Conservation (phyloP, 1,284 basidiomycete species). For the Cutaneotrichosporon sp. region DNA sequence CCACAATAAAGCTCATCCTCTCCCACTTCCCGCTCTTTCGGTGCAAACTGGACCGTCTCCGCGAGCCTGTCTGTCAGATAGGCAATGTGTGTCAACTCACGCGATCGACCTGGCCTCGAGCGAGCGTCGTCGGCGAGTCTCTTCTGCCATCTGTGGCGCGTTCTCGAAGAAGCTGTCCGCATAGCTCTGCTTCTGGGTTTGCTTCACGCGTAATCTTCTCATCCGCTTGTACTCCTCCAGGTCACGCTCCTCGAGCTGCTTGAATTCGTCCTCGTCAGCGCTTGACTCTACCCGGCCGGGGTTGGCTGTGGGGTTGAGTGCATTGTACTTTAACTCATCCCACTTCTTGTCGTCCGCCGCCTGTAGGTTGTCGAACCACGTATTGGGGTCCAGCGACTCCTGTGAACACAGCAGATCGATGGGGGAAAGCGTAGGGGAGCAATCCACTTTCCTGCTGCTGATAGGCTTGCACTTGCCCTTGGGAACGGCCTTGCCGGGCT, state of each 20-base stretch:
- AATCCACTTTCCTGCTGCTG: background rate
- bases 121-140: background rate
- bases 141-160: background rate
- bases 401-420: background rate
- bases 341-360: background rate
- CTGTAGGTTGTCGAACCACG: background rate
- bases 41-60: background rate
- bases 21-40: background rate
- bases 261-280: slow-evolving; percentile 1
- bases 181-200: background rate
- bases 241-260: background rate
- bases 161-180: slow-evolving; percentile 9
- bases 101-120: background rate
- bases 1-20: slow-evolving; percentile 15
- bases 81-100: background rate
- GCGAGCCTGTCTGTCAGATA: background rate
- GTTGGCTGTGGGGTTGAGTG: background rate
- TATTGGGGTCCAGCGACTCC: background rate
- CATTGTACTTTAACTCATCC: background rate
- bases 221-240: background rate
- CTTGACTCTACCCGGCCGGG: background rate
- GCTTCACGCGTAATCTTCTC: background rate
- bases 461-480: background rate
- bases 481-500: background rate
- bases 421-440: background rate